Base-by-base conservation (phyloP, 371 early-diverging fungal genomes). In the Mucor mucedo region DNA sequence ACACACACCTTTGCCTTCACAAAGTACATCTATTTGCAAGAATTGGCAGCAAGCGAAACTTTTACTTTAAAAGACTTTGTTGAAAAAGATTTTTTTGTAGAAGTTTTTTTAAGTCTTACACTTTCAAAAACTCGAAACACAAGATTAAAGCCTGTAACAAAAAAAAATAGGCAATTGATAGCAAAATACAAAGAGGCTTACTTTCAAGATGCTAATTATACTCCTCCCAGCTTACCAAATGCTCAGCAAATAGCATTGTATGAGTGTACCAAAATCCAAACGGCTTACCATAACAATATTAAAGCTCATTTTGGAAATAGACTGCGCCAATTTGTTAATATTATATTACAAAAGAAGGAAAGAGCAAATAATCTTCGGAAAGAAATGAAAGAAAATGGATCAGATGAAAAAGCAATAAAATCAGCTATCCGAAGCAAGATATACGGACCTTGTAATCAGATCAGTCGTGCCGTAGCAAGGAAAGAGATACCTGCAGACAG, bases 171-270 rank as follows among this genome's bases (percentile, higher is more conserved):
- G 10, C 0, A 14, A 0, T 40, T 55, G 42, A 58, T 47, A 2
- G 3, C 14, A 44, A 58, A 58, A 13, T 3, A 58, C 32, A 58
- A 44, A 58, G 32, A 47, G 0, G 5, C 14, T 33, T 58, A 45
- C 16, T 58, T 9, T 14, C 8, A 58, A 47, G 2, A 14, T 32
- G 45, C 33, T 16, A 0, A 30, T 8, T 58, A 58, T n/a, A 33
- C 14, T 30, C 58, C 45, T 11, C 6, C 11, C 5, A 40, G 13
- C 5, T 30, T 55, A 10, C 3, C 29, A 29, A 14, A 45, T 32
- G 44, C 33, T 32, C 47, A 57, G 5, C 33, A 57, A n/a, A 57
- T 57, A 32, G 58, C 33, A 16, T 11, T 57, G n/a, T 58, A 58
- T 35, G 29, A 58, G 9, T 32, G 58, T 58, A 33, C 33, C 2